Conservation (phyloP, 2,329 filamentous ascomycete species). For the Trichothecium sympodiale region DNA sequence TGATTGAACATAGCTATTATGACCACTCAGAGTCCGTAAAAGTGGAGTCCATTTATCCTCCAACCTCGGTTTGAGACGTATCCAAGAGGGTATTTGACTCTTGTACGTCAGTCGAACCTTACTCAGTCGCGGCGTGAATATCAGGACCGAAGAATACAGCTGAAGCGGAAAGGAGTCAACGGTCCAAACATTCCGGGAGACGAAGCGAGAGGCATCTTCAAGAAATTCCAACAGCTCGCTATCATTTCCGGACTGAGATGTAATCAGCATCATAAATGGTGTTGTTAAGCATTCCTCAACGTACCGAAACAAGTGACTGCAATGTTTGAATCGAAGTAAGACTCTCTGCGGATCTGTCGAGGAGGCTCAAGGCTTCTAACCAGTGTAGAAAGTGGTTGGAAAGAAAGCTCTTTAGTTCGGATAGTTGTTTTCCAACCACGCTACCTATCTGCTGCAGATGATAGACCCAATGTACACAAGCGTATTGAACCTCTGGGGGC, state of each 20-base stretch:
- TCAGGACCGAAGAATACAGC: constrained; percentile 13
- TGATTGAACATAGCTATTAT: neutral
- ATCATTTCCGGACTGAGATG: too few species aligned
- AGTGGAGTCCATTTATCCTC: constrained; percentile 9
- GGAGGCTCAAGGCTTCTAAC: constrained; percentile 25
- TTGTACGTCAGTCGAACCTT: constrained; percentile 7
- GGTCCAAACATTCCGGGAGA: constrained; percentile 2
- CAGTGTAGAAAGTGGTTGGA: constrained; percentile 26
- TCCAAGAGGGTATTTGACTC: constrained; percentile 7
- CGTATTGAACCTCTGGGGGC: constrained; percentile 24
- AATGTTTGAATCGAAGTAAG: neutral
- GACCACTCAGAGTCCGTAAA: constrained; percentile 7
- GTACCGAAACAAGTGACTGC: too few species aligned
- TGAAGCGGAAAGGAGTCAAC: constrained; percentile 13
- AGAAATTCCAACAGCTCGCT: too few species aligned
- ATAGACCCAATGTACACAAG: constrained; percentile 25
- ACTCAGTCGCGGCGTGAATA: constrained; percentile 13
- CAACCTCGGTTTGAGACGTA: constrained; percentile 6
- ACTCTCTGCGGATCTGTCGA: constrained; percentile 11
- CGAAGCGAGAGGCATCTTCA: constrained; percentile 9
- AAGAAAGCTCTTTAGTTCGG: constrained; percentile 26
- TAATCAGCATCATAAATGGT: too few species aligned
- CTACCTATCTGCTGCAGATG: constrained; percentile 13
- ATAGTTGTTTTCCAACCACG: neutral
- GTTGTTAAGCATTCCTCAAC: too few species aligned